A percentile compares a stretch with the other conserved stretches of the same genome.
phyloP scores from a whole-genome alignment of 2,329 filamentous ascomycete species.

The Hypocreales sp. region DNA sequence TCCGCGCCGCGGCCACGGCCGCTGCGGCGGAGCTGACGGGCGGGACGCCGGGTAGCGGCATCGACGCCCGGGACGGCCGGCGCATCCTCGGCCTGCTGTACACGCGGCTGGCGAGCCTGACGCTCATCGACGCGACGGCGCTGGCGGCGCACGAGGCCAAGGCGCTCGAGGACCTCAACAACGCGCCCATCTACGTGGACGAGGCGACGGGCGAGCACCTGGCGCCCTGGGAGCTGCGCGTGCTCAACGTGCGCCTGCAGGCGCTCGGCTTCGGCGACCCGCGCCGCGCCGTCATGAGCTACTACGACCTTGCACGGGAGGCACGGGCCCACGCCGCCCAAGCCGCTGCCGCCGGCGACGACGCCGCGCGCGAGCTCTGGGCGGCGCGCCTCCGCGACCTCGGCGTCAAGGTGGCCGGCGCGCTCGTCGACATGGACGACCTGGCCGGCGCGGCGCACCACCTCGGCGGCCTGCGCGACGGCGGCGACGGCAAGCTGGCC shows the following conservation, averaged over 20 bases:
- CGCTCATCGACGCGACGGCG: constrained; percentile 58
- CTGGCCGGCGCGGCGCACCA: constrained; percentile 64
- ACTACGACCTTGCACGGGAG: constrained; percentile 76
- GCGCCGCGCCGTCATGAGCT: constrained; percentile 71
- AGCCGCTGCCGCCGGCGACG: constrained; percentile 26
- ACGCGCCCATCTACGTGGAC: constrained; percentile 37
- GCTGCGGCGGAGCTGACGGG: constrained; percentile 46
- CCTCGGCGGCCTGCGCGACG: constrained; percentile 40
- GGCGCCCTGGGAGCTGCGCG: constrained; percentile 74
- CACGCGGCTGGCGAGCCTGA: constrained; percentile 66
- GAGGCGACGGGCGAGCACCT: constrained; percentile 43
- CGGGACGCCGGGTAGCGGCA: constrained; percentile 34
- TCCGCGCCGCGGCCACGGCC: constrained; percentile 60
- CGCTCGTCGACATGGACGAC: constrained; percentile 77
- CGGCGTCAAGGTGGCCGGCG: constrained; percentile 49
- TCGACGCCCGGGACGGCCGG: constrained; percentile 39
- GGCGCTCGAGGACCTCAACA: constrained; percentile 45
- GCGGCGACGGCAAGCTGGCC: constrained; percentile 22
- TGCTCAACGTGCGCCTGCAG: constrained; percentile 71
- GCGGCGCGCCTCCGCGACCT: constrained; percentile 56
- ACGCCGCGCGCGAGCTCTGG: constrained; percentile 51
- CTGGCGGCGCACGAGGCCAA: constrained; percentile 54
- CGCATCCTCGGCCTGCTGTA: constrained; percentile 68
- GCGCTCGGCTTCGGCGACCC: constrained; percentile 76
- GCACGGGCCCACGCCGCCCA: constrained; percentile 45